Percentiles rank a stretch among this genome's conserved stretches.
Evolutionary conservation across 306 rosid species (phyloP).

Genomic region (Trichosanthes truncata): DNA sequence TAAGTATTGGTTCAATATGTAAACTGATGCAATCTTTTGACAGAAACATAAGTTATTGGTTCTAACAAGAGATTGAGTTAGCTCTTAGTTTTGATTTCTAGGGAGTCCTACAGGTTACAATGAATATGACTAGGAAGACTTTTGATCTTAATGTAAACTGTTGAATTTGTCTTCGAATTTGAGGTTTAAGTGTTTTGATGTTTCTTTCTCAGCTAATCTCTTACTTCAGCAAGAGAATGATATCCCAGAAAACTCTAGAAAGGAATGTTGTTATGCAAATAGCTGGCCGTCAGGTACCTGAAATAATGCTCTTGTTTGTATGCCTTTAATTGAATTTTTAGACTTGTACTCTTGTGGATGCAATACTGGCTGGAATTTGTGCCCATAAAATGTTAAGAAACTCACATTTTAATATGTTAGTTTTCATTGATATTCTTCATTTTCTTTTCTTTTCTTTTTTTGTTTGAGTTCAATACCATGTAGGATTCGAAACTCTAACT

Average conservation of each 20-base stretch:
- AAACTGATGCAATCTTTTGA: background rate
- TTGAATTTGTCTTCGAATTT: background rate
- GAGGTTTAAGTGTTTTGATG: background rate
- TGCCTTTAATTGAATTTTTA: background rate
- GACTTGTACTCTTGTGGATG: background rate
- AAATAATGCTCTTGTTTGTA: background rate
- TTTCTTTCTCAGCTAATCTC: conserved; percentile 44
- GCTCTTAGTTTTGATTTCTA: background rate
- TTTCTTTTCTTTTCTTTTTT: too few species aligned
- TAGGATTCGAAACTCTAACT: background rate
- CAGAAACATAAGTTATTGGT: background rate
- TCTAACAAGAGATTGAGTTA: background rate
- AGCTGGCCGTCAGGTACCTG: conserved; percentile 45
- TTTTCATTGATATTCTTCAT: background rate
- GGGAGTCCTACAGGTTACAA: background rate
- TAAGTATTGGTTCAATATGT: background rate
- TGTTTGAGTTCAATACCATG: background rate
- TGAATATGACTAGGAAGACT: too few species aligned
- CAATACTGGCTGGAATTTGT: background rate
- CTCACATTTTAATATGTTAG: background rate
- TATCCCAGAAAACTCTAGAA: conserved; percentile 59
- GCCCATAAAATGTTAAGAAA: background rate
- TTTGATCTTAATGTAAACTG: background rate
- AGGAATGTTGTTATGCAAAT: conserved; percentile 71
- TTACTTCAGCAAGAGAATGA: conserved; percentile 59